These are phyloP conservation scores for Fusarium fujikuroi DNA, from an alignment of 2,329 filamentous ascomycete species.

Conservation along the genomic window DNA sequence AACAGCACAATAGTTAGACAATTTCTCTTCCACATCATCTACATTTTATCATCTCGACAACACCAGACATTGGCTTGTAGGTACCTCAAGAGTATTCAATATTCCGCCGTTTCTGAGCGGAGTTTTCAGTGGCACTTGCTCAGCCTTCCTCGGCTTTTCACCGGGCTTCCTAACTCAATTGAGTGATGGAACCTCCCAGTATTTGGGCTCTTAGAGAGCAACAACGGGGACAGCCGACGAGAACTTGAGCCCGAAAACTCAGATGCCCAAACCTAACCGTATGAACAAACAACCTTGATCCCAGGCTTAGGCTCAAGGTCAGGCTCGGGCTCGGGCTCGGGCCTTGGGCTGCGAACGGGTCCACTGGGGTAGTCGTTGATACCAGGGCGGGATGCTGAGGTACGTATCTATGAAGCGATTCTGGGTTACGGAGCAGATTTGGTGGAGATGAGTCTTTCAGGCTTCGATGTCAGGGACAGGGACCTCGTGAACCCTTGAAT, in stretches of 20 bases:
- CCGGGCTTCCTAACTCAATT: conserved; percentile 21
- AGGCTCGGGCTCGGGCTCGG: conserved; percentile 2
- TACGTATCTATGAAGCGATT: neutral
- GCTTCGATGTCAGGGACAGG: conserved; percentile 27
- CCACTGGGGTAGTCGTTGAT: conserved; percentile 11
- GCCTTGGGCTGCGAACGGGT: conserved; percentile 30
- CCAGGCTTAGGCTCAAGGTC: conserved; percentile 10
- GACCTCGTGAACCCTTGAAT: conserved; percentile 32
- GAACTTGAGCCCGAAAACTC: conserved; percentile 28
- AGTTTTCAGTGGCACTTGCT: conserved; percentile 22
- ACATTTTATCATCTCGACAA: conserved; percentile 16
- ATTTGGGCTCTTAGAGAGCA: conserved; percentile 7
- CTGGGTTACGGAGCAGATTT: neutral
- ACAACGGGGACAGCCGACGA: conserved; percentile 26
- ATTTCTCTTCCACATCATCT: neutral
- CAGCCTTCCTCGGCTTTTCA: conserved; percentile 30
- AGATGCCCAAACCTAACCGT: conserved; percentile 28
- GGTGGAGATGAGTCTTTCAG: conserved; percentile 27
- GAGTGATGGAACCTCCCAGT: conserved; percentile 16
- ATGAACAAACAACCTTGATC: conserved; percentile 15
- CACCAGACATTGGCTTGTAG: conserved; percentile 8
- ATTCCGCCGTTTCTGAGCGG: conserved; percentile 26
- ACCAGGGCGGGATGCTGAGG: neutral
- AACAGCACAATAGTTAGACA: neutral
- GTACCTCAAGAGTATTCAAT: conserved; percentile 27